Base-by-base conservation (phyloP, 352 stramenopile genomes). In the Elongisporangium undulatum region DNA sequence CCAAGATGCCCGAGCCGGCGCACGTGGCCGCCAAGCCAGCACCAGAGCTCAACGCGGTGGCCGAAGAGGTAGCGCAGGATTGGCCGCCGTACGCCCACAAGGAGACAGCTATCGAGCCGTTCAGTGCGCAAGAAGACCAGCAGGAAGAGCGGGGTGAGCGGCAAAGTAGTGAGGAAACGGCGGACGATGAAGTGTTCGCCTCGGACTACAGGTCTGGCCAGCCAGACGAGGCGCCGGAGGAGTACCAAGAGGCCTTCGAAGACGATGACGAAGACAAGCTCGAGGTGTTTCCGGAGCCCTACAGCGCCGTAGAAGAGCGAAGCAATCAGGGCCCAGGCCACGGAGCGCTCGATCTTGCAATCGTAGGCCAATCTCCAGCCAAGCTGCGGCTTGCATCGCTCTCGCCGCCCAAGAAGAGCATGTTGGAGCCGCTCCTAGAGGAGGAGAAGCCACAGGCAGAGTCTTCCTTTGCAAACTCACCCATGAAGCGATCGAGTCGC, bases 191-290 rank as follows among this genome's bases (percentile, higher is more conserved):
- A 53, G 38, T 16, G 38, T 45, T 41, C 39, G 23, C 55, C 7
- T 55, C 63, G 38, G 61, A 65, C 8, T n/a, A 41, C 8, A 41
- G 29, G 13, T 41, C 9, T 41, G 29, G 29, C 5, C 5, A 45
- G 51, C 21, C 49, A 53, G 51, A 49, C n/a, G 22, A 15, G 49
- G 22, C 49, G 20, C 59, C 21, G 19, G 34, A 55, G 8, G 58
- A 62, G 41, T 29, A 54, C n/a, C 21, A 55, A 6, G 55, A 63
- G 5, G 21, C 16, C 7, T 26, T 29, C 19, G 59, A 59, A 1
- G 63, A 66, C 12, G 58, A 72, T 10, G 71, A 85, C 1, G 70
- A 81, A 0, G 75, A 79, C 4, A 70, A 69, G 19, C 41, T 82
- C 16, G 79, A 87, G 51, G 66, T 84, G 49, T 87, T 87, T 49